Evolutionary conservation across 371 early-diverging fungal species (phyloP), one percentile per base, ranked within the genome.

Genomic region (Mortierella sp.): DNA sequence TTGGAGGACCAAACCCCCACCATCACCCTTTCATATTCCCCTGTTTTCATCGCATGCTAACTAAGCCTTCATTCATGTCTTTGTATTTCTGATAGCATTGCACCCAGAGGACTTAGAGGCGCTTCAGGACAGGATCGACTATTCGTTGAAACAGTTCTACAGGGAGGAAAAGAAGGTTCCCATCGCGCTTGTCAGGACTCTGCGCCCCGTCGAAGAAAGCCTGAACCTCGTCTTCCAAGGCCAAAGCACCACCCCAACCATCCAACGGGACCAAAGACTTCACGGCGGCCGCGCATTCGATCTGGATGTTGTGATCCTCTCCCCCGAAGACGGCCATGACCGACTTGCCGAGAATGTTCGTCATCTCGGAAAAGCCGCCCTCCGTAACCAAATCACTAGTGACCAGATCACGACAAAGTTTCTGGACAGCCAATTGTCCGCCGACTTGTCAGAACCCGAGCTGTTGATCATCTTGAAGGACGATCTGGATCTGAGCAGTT

Each of bases 401-500:
- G 70, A 81, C 34, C 79, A 85, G 42, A 82, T 85, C 73, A 77
- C 73, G 50, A 82, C 72, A 48, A 34, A 71, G 24, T 75, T 78
- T 26, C 9, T 84, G 71, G 81, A 84, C 21, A 47, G 60, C 6
- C 76, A 74, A 21, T 34, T 80, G 45, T 73, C 81, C 13, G 81
- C 58, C 1, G 82, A 81, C 24, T 80, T 91, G 34, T 88, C 94
- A 0, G 93, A 94, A 65, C 93, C 94, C 57, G 92, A 94, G 75
- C 76, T 93, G 55, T 83, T 92, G 84, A 89, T 94, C 73, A 85
- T 93, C 38, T 91, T 89, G 89, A 90, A 91, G 79, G 92, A 92
- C 6, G 86, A 90, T 48, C 88, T 92, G 83, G 92, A 93, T 81
- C 83, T 94, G 81, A 90, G 91, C 75, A 92, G 93, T 11, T 94